Evolutionary conservation across 176 grass and related monocot species (phyloP).

Genomic region (Carex parvula): DNA sequence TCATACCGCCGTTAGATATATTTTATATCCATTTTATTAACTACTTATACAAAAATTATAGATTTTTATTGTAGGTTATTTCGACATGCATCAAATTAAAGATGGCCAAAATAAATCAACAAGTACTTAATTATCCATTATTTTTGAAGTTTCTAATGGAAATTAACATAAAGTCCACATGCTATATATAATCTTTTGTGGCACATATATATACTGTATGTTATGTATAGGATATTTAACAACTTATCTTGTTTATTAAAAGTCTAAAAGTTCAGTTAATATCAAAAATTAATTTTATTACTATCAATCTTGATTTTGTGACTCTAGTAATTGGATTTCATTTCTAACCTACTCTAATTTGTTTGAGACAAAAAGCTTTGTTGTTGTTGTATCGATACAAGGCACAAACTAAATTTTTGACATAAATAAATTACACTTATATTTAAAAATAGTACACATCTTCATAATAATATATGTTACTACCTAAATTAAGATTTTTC

Average conservation of each 20-base stretch:
- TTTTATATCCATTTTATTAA: not conserved
- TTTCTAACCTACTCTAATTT: no score
- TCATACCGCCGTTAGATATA: not conserved
- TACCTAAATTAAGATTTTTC: not conserved
- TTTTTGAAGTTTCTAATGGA: not conserved
- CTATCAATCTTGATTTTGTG: not conserved
- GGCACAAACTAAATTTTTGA: not conserved
- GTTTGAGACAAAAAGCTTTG: no score
- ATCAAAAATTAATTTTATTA: not conserved
- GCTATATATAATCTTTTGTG: not conserved
- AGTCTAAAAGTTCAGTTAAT: not conserved
- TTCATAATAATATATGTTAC: not conserved
- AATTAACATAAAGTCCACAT: not conserved
- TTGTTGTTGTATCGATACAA: not conserved
- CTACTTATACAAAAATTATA: not conserved
- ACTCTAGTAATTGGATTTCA: no score
- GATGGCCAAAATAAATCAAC: not conserved
- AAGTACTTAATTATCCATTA: not conserved
- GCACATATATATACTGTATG: not conserved
- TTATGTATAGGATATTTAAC: not conserved
- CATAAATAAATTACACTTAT: not conserved
- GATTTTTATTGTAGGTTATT: not conserved
- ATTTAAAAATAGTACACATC: not conserved
- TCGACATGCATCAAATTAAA: not conserved
- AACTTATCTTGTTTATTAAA: not conserved